Evolutionary conservation across 257 asterid species (phyloP).

Genomic region (Primulina tabacum): DNA sequence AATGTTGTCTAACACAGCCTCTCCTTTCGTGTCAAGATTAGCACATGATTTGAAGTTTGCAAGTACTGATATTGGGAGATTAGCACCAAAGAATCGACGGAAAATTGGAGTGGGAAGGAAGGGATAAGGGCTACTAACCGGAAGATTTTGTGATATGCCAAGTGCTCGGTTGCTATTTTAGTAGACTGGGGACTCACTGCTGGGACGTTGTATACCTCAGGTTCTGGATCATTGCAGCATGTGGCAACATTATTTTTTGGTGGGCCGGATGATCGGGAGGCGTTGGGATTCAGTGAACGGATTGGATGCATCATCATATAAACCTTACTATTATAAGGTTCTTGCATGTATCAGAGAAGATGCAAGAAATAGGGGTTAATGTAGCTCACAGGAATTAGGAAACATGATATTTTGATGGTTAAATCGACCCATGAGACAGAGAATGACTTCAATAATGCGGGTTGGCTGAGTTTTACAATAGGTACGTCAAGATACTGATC

Average conservation of each 20-base stretch:
- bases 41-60: conserved; percentile 85
- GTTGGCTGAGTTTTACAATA: conserved; percentile 72
- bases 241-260: conserved; percentile 84
- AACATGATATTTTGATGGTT: conserved; percentile 63
- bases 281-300: conserved; percentile 84
- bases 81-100: too few relatives aligned
- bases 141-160: too few relatives aligned
- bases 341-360: conserved; percentile 41
- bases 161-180: too few relatives aligned
- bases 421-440: conserved; percentile 58
- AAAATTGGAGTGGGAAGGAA: too few relatives aligned
- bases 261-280: conserved; percentile 96
- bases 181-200: too few relatives aligned
- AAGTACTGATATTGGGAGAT: conserved; percentile 73
- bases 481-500: conserved; percentile 37
- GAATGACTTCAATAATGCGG: conserved; percentile 56
- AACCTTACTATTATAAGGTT: conserved; percentile 88
- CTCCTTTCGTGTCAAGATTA: conserved; percentile 75
- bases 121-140: too few relatives aligned
- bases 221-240: conserved; percentile 65
- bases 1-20: conserved; percentile 71
- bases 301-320: conserved; percentile 81
- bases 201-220: too few relatives aligned
- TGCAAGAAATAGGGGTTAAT: conserved; percentile 49
- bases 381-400: conserved; percentile 53